phyloP scores from a whole-genome alignment of 1,284 basidiomycete species.

The Cutaneotrichosporon sp. region DNA sequence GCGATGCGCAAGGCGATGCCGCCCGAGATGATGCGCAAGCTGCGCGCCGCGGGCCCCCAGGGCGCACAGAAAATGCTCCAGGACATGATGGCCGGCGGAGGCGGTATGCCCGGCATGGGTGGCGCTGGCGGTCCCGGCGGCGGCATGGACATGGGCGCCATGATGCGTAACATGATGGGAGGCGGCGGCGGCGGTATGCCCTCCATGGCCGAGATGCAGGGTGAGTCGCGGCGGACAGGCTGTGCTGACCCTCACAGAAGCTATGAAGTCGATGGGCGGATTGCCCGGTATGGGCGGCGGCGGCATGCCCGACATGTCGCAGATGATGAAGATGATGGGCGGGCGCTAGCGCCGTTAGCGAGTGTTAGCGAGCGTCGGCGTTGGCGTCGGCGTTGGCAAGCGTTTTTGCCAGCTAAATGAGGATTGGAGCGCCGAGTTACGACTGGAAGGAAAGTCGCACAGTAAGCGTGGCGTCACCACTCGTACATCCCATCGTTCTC shows the following conservation, averaged over 20 bases:
- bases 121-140: conserved; percentile 15
- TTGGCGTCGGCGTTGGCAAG: no score
- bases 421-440: no score
- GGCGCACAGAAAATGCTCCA: conserved; percentile 96
- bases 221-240: conserved; percentile 14
- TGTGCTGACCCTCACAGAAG: conserved; percentile 44
- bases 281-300: conserved; percentile 54
- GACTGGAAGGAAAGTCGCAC: no score
- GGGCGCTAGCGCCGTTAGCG: conserved; percentile 18
- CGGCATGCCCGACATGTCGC: conserved; percentile 48
- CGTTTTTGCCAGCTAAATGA: no score
- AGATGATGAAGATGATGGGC: conserved; percentile 51
- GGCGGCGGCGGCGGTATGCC: conserved; percentile 47
- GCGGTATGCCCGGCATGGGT: conserved; percentile 10
- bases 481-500: no score
- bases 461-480: no score
- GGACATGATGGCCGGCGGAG: conserved; percentile 77
- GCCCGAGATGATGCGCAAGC: conserved; percentile 77
- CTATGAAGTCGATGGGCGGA: conserved; percentile 81
- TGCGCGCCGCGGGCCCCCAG: conserved; percentile 65
- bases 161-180: conserved; percentile 49
- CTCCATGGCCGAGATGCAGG: conserved; percentile 50
- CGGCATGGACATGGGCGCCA: conserved; percentile 65
- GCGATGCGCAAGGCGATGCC: conserved; percentile 85
- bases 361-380: no score